These are phyloP conservation scores for Selaginella moellendorffii DNA, from an alignment of 75 land plant genomes.

Conservation along the genomic window DNA sequence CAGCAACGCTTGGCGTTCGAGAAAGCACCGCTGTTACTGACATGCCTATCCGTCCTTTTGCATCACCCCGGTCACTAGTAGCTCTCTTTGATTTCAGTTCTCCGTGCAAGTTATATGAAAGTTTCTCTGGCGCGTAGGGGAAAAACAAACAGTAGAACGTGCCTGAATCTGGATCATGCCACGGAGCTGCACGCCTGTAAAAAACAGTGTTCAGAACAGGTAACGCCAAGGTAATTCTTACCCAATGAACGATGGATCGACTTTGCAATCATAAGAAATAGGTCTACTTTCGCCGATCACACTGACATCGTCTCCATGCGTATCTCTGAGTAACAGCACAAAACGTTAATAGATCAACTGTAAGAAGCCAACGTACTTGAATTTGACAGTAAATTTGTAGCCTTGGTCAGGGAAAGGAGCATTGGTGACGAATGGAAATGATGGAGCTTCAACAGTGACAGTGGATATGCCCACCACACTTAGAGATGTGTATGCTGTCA, in stretches of 20 bases:
- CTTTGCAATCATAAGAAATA: conserved; percentile 43
- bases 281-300: conserved; percentile 15
- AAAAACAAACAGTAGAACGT: conserved; percentile 54
- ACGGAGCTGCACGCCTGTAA: conserved; percentile 61
- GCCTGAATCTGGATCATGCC: conserved; percentile 52
- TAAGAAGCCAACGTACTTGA: conserved; percentile 42
- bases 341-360: not conserved
- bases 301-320: conserved; percentile 24
- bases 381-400: conserved; percentile 52
- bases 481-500: conserved; percentile 54
- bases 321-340: conserved; percentile 24
- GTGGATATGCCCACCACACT: conserved; percentile 35
- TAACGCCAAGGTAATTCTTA: no score
- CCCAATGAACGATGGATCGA: conserved; percentile 80
- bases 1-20: conserved; percentile 33
- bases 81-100: conserved; percentile 12
- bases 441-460: conserved; percentile 34
- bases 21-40: conserved; percentile 31
- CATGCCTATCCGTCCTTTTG: conserved; percentile 24
- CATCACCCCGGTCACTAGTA: conserved; percentile 16
- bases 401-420: conserved; percentile 45
- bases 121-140: conserved; percentile 60
- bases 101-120: conserved; percentile 25
- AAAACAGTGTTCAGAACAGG: no score
- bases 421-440: conserved; percentile 41